These are phyloP conservation scores for Sarocladium strictum DNA, from an alignment of 2,329 filamentous ascomycete genomes.

Conservation along the genomic window DNA sequence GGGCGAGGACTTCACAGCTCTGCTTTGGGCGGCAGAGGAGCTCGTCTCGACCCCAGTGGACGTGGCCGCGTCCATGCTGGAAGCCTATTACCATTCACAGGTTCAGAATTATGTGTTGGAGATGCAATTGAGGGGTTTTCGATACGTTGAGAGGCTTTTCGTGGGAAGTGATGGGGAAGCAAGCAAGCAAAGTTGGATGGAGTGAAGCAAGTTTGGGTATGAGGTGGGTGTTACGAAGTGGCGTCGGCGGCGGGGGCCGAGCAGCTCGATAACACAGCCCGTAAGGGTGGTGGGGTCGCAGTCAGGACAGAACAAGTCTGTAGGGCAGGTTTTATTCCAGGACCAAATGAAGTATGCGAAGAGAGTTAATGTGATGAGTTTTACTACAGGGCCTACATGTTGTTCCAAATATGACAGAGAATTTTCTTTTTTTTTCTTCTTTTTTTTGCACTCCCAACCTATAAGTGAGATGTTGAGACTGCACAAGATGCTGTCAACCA, in stretches of 20 bases:
- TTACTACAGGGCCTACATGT: too few relatives aligned
- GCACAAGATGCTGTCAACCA: not conserved
- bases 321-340: not conserved
- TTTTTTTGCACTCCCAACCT: too few relatives aligned
- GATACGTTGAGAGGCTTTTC: not conserved
- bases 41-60: slow-evolving; percentile 27
- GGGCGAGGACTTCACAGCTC: slow-evolving; percentile 15
- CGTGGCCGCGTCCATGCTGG: slow-evolving; percentile 27
- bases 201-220: slow-evolving; percentile 3
- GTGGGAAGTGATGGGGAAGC: not conserved
- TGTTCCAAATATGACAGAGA: too few relatives aligned
- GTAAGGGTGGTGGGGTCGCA: not conserved
- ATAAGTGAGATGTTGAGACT: not conserved
- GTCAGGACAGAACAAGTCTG: not conserved
- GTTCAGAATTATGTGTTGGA: not conserved
- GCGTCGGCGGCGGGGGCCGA: not conserved
- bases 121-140: not conserved
- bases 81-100: not conserved
- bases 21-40: slow-evolving; percentile 11
- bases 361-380: too few relatives aligned
- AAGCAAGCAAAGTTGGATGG: not conserved
- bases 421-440: too few relatives aligned
- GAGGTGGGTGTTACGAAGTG: slow-evolving; percentile 3
- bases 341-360: not conserved
- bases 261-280: not conserved